Evolutionary conservation across 2,329 filamentous ascomycete genomes (phyloP), one percentile per base, ranked within the genome.

Genomic region (Zymoseptoria passerinii): DNA sequence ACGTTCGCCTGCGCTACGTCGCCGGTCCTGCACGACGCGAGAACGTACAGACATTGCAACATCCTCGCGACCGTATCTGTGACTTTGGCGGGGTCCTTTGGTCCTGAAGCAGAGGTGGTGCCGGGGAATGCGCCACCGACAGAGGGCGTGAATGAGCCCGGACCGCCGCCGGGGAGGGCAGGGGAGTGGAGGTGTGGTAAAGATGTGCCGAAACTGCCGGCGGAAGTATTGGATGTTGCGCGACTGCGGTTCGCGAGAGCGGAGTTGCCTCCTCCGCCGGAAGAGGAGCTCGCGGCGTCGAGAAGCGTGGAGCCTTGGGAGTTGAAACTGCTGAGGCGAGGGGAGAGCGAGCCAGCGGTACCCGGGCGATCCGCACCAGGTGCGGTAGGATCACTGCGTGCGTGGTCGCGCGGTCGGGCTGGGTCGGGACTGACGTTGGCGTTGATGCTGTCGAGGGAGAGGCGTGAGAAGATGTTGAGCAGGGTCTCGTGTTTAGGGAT

Each of bases 31-130:
- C 95, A 83, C 61, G 86, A 86, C 2, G 90, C 89, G 20, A 99
- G 79, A 7, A 99, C 91, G 71, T 88, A 92, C 74, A 97, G 87
- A 73, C 94, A 99, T 76, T 99, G 94, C 63, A 99, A 78, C 90
- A 99, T 95, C 54, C 92, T 81, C 0, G 91, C 94, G 0, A 96
- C 92, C 66, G 92, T 96, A 66, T 97, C 92, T 0, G 94, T 96
- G 56, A 97, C 85, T 69, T 94, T 85, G 70, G 90, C 88, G 13
- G 69, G 67, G 55, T 70, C 68, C 23, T 63, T 61, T 28, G 66
- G 57, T 70, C 68, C 23, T 63, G 60, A 29, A 66, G 58, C 7
- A 62, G 65, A 48, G 66, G 65, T 6, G 63, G 65, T 44, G 58
- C 18, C 54, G 63, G 58, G 18, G 61, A 44, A 44, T 5, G 35